phyloP scores from a whole-genome alignment of 176 grass and related monocot species.

The Triticum aestivum region DNA sequence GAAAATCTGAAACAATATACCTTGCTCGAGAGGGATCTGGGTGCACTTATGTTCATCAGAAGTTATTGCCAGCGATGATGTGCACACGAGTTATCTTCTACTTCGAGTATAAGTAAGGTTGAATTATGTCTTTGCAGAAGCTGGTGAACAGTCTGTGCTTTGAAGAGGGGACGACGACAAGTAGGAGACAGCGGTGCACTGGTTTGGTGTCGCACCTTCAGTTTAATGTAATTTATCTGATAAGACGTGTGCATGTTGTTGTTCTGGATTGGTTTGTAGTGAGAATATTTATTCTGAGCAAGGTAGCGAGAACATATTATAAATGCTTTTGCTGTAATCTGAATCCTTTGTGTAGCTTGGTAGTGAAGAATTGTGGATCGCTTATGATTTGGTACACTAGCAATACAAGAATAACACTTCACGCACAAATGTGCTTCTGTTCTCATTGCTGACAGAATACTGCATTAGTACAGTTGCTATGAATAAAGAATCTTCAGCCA shows the following conservation, averaged over 20 bases:
- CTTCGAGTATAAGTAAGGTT: conserved; percentile 41
- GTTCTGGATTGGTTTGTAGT: conserved; percentile 25
- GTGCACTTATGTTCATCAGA: background rate
- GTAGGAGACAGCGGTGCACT: background rate
- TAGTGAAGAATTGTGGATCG: background rate
- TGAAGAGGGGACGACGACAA: conserved; percentile 22
- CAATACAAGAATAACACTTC: conserved; percentile 22
- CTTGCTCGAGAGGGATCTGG: conserved; percentile 10
- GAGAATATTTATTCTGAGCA: background rate
- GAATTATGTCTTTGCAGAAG: conserved; percentile 58
- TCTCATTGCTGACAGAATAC: conserved; percentile 39
- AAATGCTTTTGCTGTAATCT: conserved; percentile 27
- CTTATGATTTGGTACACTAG: conserved; percentile 5
- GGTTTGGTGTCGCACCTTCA: background rate
- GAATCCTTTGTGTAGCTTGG: conserved; percentile 18
- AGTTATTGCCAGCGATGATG: background rate
- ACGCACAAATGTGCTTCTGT: conserved; percentile 35
- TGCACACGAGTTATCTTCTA: conserved; percentile 20
- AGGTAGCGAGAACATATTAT: background rate
- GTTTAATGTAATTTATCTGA: conserved; percentile 22
- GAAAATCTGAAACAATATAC: conserved; percentile 10
- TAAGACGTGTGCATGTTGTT: conserved; percentile 19
- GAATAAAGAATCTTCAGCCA: conserved; percentile 48
- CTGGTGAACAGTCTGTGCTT: conserved; percentile 77
- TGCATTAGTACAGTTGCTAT: conserved; percentile 45